Base-by-base conservation (phyloP, 73 alveolate species). In the Uronychia setigera region DNA sequence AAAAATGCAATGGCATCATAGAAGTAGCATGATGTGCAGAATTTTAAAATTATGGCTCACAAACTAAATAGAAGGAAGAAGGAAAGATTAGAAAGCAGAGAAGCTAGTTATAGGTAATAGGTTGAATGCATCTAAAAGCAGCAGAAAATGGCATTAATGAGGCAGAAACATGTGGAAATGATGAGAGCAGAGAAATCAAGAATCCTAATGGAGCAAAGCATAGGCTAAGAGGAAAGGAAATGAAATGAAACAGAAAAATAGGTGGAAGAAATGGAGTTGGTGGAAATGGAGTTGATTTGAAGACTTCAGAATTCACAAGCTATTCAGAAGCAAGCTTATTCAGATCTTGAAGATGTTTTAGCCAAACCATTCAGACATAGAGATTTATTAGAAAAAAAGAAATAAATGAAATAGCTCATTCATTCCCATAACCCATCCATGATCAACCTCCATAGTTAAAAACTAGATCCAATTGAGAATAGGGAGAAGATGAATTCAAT, bases 131-230 rank as follows among this genome's bases (percentile, higher is more conserved):
- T 77, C 0, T 77, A 77, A 78, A 29, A 85, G 76, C 81, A 85
- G 76, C 82, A 85, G 57, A 32, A 86, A 26, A 35, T 77, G 0
- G 86, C 91, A 31, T 29, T 33, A 26, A 5, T 74, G 31, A 74
- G 26, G 80, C 13, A 11, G 34, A 5, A 26, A 9, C 46, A 74
- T 74, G 5, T 28, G 28, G 9, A 30, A 28, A 9, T 5, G 28
- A 5, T 28, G 34, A 74, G 34, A 26, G 80, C 9, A 26, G 34
- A 74, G 26, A 30, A 74, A 14, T 5, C 34, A 11, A 30, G 14
- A 13, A 26, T 11, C 31, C 26, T 11, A 74, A 30, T 11, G 26
- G 26, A 11, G 26, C 32, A 11, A 14, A 74, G 80, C 31, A 27
- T 27, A 1, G 86, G 14, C 26, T 5, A 30, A 14, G 34, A 74